These are phyloP conservation scores for Lathyrus aphaca DNA, from an alignment of 306 rosid species.

Conservation along the genomic window DNA sequence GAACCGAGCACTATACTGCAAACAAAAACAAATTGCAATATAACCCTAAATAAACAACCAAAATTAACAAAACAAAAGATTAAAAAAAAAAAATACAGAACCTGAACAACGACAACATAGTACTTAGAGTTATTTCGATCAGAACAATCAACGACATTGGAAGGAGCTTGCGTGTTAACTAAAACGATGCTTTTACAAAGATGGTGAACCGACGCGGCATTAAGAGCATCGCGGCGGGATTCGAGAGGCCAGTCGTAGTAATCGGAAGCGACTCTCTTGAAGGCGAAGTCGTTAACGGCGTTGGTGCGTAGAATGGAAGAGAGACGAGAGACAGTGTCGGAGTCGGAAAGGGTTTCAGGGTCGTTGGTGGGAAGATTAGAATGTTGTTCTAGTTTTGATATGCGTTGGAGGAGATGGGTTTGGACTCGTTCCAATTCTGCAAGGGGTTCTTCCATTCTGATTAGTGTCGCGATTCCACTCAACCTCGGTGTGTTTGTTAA, in stretches of 20 bases:
- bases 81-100: not conserved
- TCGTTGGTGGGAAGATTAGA: conserved; percentile 21
- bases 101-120: conserved; percentile 76
- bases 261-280: conserved; percentile 70
- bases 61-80: not conserved
- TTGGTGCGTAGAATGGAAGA: conserved; percentile 61
- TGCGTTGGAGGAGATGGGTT: conserved; percentile 51
- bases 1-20: conserved; percentile 57
- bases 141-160: conserved; percentile 68
- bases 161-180: conserved; percentile 85
- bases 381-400: conserved; percentile 60
- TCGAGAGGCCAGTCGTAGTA: conserved; percentile 91
- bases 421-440: conserved; percentile 59
- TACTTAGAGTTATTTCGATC: conserved; percentile 85
- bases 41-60: not conserved
- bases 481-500: no score
- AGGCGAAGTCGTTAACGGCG: conserved; percentile 64
- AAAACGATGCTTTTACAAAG: conserved; percentile 97
- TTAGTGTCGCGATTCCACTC: conserved; percentile 17
- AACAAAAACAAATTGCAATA: not conserved
- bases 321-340: conserved; percentile 66
- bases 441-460: conserved; percentile 53
- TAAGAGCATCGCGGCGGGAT: conserved; percentile 66
- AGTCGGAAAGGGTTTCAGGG: conserved; percentile 33
- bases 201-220: conserved; percentile 71